Evolutionary conservation across 768 basidiomycete species (phyloP).

Genomic region (Chlorophyllum brunneum): DNA sequence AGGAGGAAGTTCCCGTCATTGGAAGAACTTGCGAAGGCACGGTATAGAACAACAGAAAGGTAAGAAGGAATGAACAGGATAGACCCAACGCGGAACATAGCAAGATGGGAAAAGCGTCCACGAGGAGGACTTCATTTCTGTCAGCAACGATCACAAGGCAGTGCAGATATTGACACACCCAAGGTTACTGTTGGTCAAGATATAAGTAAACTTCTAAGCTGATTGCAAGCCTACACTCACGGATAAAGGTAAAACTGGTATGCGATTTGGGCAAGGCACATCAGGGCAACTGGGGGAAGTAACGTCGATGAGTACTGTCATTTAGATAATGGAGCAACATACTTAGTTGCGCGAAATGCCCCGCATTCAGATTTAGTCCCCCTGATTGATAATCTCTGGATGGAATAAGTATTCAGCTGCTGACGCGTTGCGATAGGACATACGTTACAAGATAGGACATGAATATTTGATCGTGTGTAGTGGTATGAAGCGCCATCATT

Average conservation of each 20-base stretch:
- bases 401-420: constrained; percentile 3
- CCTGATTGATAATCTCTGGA: constrained; percentile 74
- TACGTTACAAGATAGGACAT: constrained; percentile 89
- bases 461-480: constrained; percentile 89
- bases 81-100: constrained; percentile 89
- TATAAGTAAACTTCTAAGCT: not conserved
- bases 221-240: constrained; percentile 47
- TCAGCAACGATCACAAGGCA: constrained; percentile 1
- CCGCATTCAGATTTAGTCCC: constrained; percentile 88
- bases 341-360: constrained; percentile 91
- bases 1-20: constrained; percentile 74
- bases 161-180: constrained; percentile 36
- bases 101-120: constrained; percentile 76
- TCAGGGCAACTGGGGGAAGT: constrained; percentile 67
- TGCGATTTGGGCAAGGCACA: constrained; percentile 91
- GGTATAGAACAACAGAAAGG: constrained; percentile 72
- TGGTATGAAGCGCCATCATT: constrained; percentile 81
- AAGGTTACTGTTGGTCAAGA: constrained; percentile 46
- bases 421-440: constrained; percentile 26
- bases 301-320: constrained; percentile 4
- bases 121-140: constrained; percentile 60
- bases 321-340: constrained; percentile 20
- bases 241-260: constrained; percentile 92
- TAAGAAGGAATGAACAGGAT: constrained; percentile 88
- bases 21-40: constrained; percentile 62